Evolutionary conservation across 2,329 filamentous ascomycete species (phyloP), one percentile per base, ranked within the genome.

Genomic region (Paecilomyces dactylethromorphus): DNA sequence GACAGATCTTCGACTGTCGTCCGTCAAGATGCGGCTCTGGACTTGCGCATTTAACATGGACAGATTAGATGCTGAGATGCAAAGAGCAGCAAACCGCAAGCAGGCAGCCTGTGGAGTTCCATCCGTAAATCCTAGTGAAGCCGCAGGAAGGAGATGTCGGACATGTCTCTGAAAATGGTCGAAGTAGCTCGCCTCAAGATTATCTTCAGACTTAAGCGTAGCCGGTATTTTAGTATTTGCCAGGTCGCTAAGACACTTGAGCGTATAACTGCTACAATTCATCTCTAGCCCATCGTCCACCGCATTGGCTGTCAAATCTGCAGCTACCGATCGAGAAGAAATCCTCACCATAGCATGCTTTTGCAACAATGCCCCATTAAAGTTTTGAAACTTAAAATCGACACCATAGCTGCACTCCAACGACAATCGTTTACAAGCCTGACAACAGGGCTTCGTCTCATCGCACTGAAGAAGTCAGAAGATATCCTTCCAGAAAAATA

Each of bases 381-480:
- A 3, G n/a, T 58, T 56, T 1, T 53, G 61, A 45, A 64, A 63
- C 31, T 22, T 58, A 32, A 35, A 64, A 15, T 61, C 35, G 11
- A 61, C 11, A 2, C 58, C 59, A 45, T 64, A 64, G 13, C 32
- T 61, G 26, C 62, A 64, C 6, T 64, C 59, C 24, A 64, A 32
- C 8, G 54, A 53, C 13, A 64, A 33, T 33, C 62, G 53, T 11
- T 26, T 26, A 35, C 62, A 64, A 21, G 62, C 59, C 15, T 45
- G 45, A 31, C 62, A 64, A 32, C 8, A 3, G 7, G 62, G 61
- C 18, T 58, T 64, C 18, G 55, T 22, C 32, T 64, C 62, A 55
- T 64, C 62, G 54, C 62, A 64, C 62, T 64, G 3, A 15, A 1
- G 6, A n/a, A 39, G n/a, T 45, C 21, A 45, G 3, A 8, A 45